phyloP scores from a whole-genome alignment of 129 eudicot genomes.

The Helianthus annuus region DNA sequence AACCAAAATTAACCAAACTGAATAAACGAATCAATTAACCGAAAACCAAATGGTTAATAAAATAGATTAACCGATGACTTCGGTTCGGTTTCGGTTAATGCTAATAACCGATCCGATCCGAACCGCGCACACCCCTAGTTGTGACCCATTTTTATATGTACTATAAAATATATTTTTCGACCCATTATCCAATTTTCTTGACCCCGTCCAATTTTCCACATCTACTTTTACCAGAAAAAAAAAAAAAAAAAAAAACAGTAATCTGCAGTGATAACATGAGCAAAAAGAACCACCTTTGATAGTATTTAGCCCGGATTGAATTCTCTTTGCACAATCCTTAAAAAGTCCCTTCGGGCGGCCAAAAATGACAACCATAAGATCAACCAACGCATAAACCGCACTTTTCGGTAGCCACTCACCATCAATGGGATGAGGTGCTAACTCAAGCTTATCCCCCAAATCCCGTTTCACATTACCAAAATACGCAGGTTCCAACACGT shows the following conservation, averaged over 20 bases:
- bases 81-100: too few relatives aligned
- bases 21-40: too few relatives aligned
- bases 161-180: not conserved
- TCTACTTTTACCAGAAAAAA: slow-evolving; percentile 4
- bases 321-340: slow-evolving; percentile 85
- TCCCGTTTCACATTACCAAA: slow-evolving; percentile 74
- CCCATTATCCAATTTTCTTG: not conserved
- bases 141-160: not conserved
- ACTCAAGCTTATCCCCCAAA: slow-evolving; percentile 69
- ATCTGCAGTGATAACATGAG: not conserved
- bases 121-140: too few relatives aligned
- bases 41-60: too few relatives aligned
- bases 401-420: slow-evolving; percentile 97
- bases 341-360: slow-evolving; percentile 92
- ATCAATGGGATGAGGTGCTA: slow-evolving; percentile 95
- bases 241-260: not conserved
- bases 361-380: slow-evolving; percentile 79
- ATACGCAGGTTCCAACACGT: slow-evolving; percentile 62
- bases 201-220: not conserved
- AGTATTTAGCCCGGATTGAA: slow-evolving; percentile 77
- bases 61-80: too few relatives aligned
- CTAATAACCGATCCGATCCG: too few relatives aligned
- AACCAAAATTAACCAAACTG: too few relatives aligned
- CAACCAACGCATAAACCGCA: slow-evolving; percentile 88
- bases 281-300: slow-evolving; percentile 54